Conservation (phyloP, 179 eudicot species). For the Spinacia oleracea region DNA sequence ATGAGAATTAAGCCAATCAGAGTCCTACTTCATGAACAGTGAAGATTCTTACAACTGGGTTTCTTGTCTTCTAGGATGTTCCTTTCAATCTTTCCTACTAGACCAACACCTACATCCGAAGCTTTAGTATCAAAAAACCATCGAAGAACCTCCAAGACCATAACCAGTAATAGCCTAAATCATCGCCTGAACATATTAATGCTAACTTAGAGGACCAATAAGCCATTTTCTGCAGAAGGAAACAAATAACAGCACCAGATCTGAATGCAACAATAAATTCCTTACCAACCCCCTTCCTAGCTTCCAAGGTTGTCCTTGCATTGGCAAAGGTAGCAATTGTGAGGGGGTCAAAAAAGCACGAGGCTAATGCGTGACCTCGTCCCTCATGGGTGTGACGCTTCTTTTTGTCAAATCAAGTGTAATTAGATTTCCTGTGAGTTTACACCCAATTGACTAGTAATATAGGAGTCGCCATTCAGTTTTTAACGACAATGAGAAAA, state of each 20-base stretch:
- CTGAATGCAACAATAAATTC: slow-evolving; percentile 87
- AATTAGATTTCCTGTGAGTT: too few relatives aligned
- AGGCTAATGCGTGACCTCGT: too few relatives aligned
- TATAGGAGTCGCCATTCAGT: too few relatives aligned
- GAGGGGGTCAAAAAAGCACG: too few relatives aligned
- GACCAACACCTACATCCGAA: slow-evolving; percentile 98
- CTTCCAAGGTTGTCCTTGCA: slow-evolving; percentile 92
- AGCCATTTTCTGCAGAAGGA: slow-evolving; percentile 97
- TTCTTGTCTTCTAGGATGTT: slow-evolving; percentile 97
- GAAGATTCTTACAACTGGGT: slow-evolving; percentile 67
- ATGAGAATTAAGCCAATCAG: slow-evolving; percentile 1
- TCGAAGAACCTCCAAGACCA: slow-evolving; percentile 97
- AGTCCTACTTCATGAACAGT: not conserved
- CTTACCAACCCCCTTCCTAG: slow-evolving; percentile 93
- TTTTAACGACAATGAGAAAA: too few relatives aligned
- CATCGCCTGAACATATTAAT: slow-evolving; percentile 89
- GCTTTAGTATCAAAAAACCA: slow-evolving; percentile 98
- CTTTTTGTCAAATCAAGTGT: too few relatives aligned
- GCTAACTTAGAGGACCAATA: slow-evolving; percentile 66
- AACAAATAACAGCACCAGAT: slow-evolving; percentile 97
- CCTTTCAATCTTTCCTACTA: slow-evolving; percentile 92
- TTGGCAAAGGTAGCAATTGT: slow-evolving; percentile 96
- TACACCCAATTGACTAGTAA: too few relatives aligned
- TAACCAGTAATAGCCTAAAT: slow-evolving; percentile 93
- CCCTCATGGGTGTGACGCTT: too few relatives aligned